These are phyloP conservation scores for Penicillium sp. DNA, from an alignment of 2,329 filamentous ascomycete genomes.

Conservation along the genomic window DNA sequence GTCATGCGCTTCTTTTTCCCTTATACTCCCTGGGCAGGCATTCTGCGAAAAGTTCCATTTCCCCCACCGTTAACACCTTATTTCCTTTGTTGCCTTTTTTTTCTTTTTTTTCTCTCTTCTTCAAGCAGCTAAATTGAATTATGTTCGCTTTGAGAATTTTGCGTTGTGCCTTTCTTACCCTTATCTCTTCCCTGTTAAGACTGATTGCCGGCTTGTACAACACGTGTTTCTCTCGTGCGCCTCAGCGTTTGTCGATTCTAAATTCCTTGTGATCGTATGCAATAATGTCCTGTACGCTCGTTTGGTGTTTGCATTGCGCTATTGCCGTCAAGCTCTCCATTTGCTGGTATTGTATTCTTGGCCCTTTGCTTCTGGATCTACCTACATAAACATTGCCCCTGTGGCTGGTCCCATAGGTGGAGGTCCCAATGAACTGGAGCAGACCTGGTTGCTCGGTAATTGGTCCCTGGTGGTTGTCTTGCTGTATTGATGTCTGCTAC, in stretches of 20 bases:
- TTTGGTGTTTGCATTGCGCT: conserved; percentile 15
- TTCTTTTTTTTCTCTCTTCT: conserved; percentile 20
- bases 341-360: not conserved
- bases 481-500: not conserved
- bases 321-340: not conserved
- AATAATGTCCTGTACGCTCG: conserved; percentile 7
- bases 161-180: conserved; percentile 26
- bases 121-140: conserved; percentile 40
- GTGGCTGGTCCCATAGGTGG: conserved; percentile 1
- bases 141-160: conserved; percentile 36
- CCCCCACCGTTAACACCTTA: conserved; percentile 12
- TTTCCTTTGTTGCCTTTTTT: conserved; percentile 9
- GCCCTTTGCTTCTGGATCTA: not conserved
- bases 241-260: conserved; percentile 22
- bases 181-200: conserved; percentile 21
- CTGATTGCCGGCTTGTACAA: conserved; percentile 35
- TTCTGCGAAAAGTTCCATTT: conserved; percentile 46
- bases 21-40: conserved; percentile 44
- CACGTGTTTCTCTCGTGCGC: conserved; percentile 20
- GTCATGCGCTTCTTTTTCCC: conserved; percentile 31
- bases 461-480: not conserved
- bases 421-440: not conserved
- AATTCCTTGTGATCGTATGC: conserved; percentile 10
- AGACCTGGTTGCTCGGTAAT: not conserved
- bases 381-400: not conserved